These are phyloP conservation scores for Halophytophthora polymorphica DNA, from an alignment of 352 stramenopile species.

Conservation along the genomic window DNA sequence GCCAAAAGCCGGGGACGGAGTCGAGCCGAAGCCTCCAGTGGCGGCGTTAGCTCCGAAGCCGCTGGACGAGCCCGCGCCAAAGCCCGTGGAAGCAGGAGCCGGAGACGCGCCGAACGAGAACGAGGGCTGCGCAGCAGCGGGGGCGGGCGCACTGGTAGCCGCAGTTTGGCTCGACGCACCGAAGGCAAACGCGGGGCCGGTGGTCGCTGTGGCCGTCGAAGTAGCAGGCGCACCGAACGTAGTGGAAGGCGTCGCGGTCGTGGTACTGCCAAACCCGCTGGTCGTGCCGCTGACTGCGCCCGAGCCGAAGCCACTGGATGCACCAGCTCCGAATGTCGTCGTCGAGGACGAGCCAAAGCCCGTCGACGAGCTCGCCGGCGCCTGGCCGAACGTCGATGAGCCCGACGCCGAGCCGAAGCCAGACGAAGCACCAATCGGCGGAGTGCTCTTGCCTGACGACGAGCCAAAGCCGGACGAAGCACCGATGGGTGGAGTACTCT, in stretches of 20 bases:
- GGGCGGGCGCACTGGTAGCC: slow-evolving; percentile 19
- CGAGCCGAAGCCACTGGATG: slow-evolving; percentile 34
- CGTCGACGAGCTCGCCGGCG: slow-evolving; percentile 21
- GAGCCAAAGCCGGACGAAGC: slow-evolving; percentile 27
- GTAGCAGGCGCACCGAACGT: slow-evolving; percentile 24
- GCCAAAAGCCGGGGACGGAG: slow-evolving; percentile 27
- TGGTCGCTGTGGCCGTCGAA: slow-evolving; percentile 21
- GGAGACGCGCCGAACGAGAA: slow-evolving; percentile 37
- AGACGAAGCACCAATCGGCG: slow-evolving; percentile 16
- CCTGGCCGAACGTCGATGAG: slow-evolving; percentile 26
- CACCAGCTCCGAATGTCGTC: slow-evolving; percentile 24
- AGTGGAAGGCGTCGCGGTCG: slow-evolving; percentile 20
- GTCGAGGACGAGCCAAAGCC: slow-evolving; percentile 37
- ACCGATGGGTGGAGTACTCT: slow-evolving; percentile 11
- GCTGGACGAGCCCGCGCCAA: slow-evolving; percentile 20
- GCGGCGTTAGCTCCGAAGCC: slow-evolving; percentile 33
- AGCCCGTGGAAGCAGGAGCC: slow-evolving; percentile 12
- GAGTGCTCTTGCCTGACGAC: slow-evolving; percentile 18
- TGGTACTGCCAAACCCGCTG: slow-evolving; percentile 29
- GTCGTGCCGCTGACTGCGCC: slow-evolving; percentile 8
- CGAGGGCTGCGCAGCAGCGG: slow-evolving; percentile 24
- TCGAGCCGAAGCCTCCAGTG: slow-evolving; percentile 16
- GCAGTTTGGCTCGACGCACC: slow-evolving; percentile 28
- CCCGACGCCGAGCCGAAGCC: slow-evolving; percentile 27
- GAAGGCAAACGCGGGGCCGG: slow-evolving; percentile 40